phyloP scores from a whole-genome alignment of 441 rosid genomes.

The Arabidopsis hybrid region DNA sequence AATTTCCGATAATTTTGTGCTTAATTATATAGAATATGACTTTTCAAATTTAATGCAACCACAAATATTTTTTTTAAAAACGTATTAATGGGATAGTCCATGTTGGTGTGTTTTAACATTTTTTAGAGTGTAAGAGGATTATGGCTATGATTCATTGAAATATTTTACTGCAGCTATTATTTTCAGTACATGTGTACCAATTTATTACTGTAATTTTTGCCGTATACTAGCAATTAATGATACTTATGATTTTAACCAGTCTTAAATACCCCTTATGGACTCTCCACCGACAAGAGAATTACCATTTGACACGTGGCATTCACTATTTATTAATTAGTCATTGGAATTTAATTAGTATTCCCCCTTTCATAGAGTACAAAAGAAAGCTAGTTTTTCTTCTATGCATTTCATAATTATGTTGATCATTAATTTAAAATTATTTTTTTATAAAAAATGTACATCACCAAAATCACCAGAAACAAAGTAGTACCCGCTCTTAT shows the following conservation, averaged over 20 bases:
- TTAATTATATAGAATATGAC: constrained; percentile 11
- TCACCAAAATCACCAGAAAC: no score
- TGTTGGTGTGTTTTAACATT: constrained; percentile 24
- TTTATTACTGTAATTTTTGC: neutral
- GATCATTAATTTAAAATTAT: neutral
- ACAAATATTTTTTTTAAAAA: constrained; percentile 12
- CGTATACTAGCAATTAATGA: neutral
- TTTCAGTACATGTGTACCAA: constrained; percentile 10
- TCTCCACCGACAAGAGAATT: constrained; percentile 35
- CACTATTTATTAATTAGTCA: neutral
- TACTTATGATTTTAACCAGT: neutral
- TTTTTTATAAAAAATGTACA: no score
- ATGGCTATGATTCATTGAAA: neutral
- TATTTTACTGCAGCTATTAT: neutral
- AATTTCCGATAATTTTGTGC: constrained; percentile 13
- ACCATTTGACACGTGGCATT: constrained; percentile 13
- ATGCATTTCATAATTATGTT: neutral
- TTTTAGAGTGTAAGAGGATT: neutral
- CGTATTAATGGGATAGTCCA: constrained; percentile 13
- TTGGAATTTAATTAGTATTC: constrained; percentile 7
- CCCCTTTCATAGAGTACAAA: neutral
- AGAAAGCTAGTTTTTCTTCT: neutral
- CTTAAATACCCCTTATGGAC: neutral
- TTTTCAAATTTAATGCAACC: constrained; percentile 34
- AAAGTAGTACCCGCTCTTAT: no score